Conservation (phyloP, 441 rosid species). For the Macaranga tanarius region DNA sequence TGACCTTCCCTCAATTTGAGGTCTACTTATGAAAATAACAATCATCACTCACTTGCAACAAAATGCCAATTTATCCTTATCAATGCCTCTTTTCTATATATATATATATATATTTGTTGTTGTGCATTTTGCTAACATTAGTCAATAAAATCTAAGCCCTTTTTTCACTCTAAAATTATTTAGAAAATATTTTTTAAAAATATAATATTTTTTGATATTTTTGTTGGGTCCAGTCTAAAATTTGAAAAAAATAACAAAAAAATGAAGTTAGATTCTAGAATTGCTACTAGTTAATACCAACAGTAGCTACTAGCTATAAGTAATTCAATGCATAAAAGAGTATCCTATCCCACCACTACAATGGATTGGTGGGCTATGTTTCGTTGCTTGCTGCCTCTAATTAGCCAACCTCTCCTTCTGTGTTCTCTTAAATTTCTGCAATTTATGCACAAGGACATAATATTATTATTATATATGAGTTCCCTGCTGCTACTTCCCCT, state of each 20-base stretch:
- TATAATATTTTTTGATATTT: no score
- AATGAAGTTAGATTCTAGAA: no score
- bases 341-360: not conserved
- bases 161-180: no score
- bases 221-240: not conserved
- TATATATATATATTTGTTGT: no score
- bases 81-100: not conserved
- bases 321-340: no score
- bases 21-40: conserved; percentile 4
- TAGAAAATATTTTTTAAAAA: no score
- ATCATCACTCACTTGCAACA: conserved; percentile 7
- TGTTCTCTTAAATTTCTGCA: not conserved
- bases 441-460: not conserved
- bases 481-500: no score
- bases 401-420: not conserved
- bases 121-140: not conserved
- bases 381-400: not conserved
- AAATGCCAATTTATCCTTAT: not conserved
- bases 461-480: no score
- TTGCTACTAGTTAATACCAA: no score
- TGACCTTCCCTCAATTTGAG: not conserved
- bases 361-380: not conserved
- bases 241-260: no score
- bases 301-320: not conserved
- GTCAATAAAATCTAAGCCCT: not conserved